Conservation (phyloP, 75 land plant species). For the Isoetes taiwanensis region DNA sequence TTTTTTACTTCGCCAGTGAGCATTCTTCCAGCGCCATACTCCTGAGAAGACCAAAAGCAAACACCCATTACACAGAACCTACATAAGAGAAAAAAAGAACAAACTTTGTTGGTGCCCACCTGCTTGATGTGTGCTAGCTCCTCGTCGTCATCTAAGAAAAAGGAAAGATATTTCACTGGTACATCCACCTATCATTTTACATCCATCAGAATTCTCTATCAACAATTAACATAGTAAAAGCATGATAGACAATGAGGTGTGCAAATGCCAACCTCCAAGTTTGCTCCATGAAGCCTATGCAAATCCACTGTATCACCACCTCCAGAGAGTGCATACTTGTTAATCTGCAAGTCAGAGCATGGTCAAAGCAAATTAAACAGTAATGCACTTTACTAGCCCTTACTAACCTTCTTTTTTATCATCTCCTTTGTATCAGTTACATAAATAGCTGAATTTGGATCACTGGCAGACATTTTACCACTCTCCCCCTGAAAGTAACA, state of each 20-base stretch:
- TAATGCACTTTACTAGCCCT: not conserved
- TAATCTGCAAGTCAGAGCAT: constrained; percentile 35
- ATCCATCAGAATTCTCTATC: not conserved
- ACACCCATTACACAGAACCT: not conserved
- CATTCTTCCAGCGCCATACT: constrained; percentile 75
- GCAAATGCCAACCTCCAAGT: constrained; percentile 55
- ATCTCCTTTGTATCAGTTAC: constrained; percentile 73
- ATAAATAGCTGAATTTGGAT: constrained; percentile 86
- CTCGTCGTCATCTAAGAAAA: constrained; percentile 88
- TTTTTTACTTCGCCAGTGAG: constrained; percentile 88
- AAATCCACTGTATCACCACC: constrained; percentile 73
- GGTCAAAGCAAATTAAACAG: not conserved
- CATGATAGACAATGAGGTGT: not conserved
- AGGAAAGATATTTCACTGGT: constrained; percentile 74
- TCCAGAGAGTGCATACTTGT: constrained; percentile 82
- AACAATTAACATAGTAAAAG: not conserved
- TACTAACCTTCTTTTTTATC: constrained; percentile 72
- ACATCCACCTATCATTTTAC: constrained; percentile 63
- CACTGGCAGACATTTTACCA: constrained; percentile 97
- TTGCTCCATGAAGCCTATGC: constrained; percentile 73
- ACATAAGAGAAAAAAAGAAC: not conserved
- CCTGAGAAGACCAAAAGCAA: constrained; percentile 28
- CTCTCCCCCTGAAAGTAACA: constrained; percentile 63
- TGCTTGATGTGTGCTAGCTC: constrained; percentile 70
- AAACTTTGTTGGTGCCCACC: constrained; percentile 20